Evolutionary conservation across 306 rosid genomes (phyloP).

Genomic region (Quercus mongolica): DNA sequence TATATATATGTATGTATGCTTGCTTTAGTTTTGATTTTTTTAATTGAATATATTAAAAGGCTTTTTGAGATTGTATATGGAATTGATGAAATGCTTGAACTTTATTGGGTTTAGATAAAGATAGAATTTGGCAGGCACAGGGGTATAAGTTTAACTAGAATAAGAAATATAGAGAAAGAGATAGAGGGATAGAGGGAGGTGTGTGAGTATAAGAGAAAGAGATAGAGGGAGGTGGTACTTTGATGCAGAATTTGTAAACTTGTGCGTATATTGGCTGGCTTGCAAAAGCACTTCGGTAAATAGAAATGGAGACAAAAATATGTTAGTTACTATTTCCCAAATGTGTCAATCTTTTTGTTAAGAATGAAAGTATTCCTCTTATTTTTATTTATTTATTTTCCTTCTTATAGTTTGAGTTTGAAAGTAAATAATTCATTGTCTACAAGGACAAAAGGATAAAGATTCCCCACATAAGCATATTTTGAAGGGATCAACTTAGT

Average conservation of each 20-base stretch:
- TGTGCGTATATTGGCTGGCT: conserved; percentile 27
- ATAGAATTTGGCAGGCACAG: conserved; percentile 53
- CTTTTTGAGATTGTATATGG: conserved; percentile 77
- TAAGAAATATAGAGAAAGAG: conserved; percentile 38
- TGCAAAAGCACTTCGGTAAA: no score
- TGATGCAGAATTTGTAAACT: conserved; percentile 3
- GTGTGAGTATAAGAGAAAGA: conserved; percentile 13
- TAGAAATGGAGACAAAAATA: no score
- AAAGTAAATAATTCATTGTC: no score
- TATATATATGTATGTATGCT: neutral
- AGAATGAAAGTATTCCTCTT: no score
- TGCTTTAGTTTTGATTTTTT: neutral
- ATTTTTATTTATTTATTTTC: no score
- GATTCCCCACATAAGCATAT: no score
- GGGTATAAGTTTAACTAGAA: conserved; percentile 9
- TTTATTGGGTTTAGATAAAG: conserved; percentile 89
- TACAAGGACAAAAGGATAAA: no score
- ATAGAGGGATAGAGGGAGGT: conserved; percentile 24
- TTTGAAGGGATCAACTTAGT: no score
- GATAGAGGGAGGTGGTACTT: neutral
- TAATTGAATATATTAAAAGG: conserved; percentile 58
- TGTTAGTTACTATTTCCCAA: no score
- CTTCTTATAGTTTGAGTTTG: no score
- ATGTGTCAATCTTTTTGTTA: no score
- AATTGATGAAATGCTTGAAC: conserved; percentile 47